Evolutionary conservation across 2,329 filamentous ascomycete genomes (phyloP).

Genomic region (Aureobasidium vineae): DNA sequence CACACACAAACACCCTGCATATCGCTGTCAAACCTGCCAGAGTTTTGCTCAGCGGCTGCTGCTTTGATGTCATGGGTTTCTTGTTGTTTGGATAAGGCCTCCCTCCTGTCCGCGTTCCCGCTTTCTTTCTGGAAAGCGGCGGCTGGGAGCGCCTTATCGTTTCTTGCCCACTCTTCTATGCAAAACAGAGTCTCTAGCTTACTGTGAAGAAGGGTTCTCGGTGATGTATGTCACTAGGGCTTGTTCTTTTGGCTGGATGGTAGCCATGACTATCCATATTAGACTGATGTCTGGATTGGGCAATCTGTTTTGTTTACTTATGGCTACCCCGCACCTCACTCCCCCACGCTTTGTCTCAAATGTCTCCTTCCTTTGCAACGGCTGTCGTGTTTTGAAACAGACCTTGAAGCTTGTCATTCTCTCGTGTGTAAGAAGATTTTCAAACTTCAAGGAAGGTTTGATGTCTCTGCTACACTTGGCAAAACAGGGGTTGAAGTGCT

Average conservation of each 20-base stretch:
- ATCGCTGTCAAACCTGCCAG: not conserved
- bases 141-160: too few relatives aligned
- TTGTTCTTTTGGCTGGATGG: not conserved
- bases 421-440: too few relatives aligned
- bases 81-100: not conserved
- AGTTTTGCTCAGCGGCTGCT: not conserved
- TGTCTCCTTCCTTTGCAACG: not conserved
- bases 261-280: not conserved
- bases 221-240: not conserved
- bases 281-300: not conserved
- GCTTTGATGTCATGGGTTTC: not conserved
- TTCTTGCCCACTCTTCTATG: too few relatives aligned
- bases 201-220: too few relatives aligned
- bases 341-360: not conserved
- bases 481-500: not conserved
- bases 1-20: not conserved
- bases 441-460: too few relatives aligned
- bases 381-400: not conserved
- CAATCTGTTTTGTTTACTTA: not conserved
- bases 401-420: not conserved
- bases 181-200: too few relatives aligned
- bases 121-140: not conserved
- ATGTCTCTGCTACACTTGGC: too few relatives aligned
- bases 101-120: not conserved
- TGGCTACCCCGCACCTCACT: not conserved